A percentile compares a stretch with the other conserved stretches of the same genome.
These are phyloP conservation scores for Eragrostis tef DNA, from an alignment of 202 grass and related monocot genomes.

Conservation along the genomic window DNA sequence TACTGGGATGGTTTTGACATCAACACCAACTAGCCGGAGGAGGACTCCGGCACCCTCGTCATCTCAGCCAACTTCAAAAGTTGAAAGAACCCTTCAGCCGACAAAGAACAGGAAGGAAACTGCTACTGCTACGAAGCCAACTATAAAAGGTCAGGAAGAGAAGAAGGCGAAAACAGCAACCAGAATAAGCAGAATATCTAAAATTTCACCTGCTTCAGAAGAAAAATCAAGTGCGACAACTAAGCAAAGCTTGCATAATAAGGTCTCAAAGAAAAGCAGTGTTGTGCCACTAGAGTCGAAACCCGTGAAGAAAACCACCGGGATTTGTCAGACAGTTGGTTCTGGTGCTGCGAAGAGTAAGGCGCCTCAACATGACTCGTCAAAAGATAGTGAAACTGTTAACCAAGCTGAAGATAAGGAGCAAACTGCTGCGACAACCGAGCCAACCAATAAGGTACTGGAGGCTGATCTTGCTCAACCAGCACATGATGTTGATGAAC, in stretches of 20 bases:
- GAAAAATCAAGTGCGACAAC: constrained; percentile 57
- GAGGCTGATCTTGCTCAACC: constrained; percentile 86
- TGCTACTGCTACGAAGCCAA: constrained; percentile 48
- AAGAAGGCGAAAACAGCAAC: constrained; percentile 59
- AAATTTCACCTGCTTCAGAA: constrained; percentile 61
- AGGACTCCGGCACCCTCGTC: constrained; percentile 46
- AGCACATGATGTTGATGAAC: constrained; percentile 91
- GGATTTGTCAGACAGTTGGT: constrained; percentile 50
- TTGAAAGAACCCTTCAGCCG: constrained; percentile 54
- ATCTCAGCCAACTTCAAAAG: constrained; percentile 67
- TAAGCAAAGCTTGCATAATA: constrained; percentile 71
- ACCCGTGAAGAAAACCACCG: constrained; percentile 71
- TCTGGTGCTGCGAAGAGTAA: constrained; percentile 62
- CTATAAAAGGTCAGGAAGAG: constrained; percentile 65
- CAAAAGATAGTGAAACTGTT: constrained; percentile 69
- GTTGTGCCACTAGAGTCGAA: constrained; percentile 90
- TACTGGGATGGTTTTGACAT: constrained; percentile 53
- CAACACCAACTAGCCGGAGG: constrained; percentile 68
- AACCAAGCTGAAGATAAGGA: constrained; percentile 77
- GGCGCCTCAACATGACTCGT: constrained; percentile 56
- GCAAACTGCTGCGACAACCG: constrained; percentile 59
- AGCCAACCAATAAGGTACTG: constrained; percentile 73
- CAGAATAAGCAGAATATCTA: constrained; percentile 59
- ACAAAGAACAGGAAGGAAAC: constrained; percentile 65
- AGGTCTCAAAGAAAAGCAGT: constrained; percentile 95